A percentile compares a stretch with the other conserved stretches of the same genome.
phyloP scores from a whole-genome alignment of 2,329 filamentous ascomycete genomes.

The Claviceps pusilla region DNA sequence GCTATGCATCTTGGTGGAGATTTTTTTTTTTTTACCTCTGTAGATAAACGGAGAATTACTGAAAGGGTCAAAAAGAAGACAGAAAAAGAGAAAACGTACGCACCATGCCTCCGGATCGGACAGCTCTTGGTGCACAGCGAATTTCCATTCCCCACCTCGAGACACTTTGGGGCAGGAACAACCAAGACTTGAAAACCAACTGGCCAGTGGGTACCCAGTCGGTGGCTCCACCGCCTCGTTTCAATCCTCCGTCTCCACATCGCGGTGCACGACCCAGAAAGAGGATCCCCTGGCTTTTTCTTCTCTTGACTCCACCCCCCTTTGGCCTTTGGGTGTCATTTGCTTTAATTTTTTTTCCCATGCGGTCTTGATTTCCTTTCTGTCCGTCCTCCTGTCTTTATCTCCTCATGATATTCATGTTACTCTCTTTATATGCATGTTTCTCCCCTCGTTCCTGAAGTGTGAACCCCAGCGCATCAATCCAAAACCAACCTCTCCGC shows the following conservation, averaged over 20 bases:
- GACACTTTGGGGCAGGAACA: too few relatives aligned
- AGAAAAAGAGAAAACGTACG: too few relatives aligned
- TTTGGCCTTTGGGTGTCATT: background rate
- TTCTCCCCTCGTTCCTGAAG: background rate
- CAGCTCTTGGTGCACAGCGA: too few relatives aligned
- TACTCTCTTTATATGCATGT: background rate
- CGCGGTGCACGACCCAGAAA: background rate
- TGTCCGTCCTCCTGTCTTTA: slow-evolving; percentile 2
- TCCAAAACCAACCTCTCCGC: too few relatives aligned
- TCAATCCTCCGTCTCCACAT: slow-evolving; percentile 4
- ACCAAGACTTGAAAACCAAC: too few relatives aligned
- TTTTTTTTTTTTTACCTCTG: too few relatives aligned
- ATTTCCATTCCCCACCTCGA: too few relatives aligned
- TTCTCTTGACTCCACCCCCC: background rate
- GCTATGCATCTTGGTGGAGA: too few relatives aligned
- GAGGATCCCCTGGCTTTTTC: background rate
- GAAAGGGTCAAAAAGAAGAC: too few relatives aligned
- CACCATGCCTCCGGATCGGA: too few relatives aligned
- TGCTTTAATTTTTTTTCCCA: background rate
- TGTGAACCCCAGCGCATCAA: background rate
- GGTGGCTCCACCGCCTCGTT: background rate
- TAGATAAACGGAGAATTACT: too few relatives aligned
- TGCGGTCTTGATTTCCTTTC: background rate
- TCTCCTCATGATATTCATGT: background rate
- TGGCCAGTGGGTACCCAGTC: too few relatives aligned